Conservation (phyloP, 768 basidiomycete species). For the Pleurotus salmoneostramineus region DNA sequence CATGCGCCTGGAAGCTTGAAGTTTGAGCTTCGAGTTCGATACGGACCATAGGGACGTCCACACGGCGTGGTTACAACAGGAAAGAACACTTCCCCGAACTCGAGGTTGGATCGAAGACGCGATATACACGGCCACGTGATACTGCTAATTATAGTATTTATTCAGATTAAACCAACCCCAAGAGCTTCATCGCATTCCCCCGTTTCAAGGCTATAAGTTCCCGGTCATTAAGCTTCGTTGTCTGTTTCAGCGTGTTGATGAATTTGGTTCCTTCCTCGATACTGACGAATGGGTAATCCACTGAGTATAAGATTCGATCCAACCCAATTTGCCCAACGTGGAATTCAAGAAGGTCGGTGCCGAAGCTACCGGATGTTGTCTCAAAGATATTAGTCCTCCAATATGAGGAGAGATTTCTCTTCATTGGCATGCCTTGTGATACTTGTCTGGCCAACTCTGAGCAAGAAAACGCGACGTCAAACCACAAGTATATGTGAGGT, state of each 20-base stretch:
- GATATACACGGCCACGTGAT: too few relatives aligned
- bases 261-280: conserved; percentile 1
- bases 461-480: background rate
- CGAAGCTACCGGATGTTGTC: conserved; percentile 38
- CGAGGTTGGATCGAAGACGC: too few relatives aligned
- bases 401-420: conserved; percentile 31
- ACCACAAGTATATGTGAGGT: background rate
- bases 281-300: conserved; percentile 30
- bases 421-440: conserved; percentile 30
- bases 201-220: conserved; percentile 3
- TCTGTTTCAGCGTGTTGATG: background rate
- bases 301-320: conserved; percentile 36
- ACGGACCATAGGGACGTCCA: too few relatives aligned
- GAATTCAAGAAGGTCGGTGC: conserved; percentile 33
- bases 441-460: conserved; percentile 27
- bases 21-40: too few relatives aligned
- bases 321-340: conserved; percentile 35
- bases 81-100: too few relatives aligned
- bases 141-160: too few relatives aligned
- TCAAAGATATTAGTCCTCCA: conserved; percentile 35
- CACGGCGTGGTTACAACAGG: too few relatives aligned
- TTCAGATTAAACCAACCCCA: background rate
- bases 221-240: background rate
- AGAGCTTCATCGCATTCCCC: conserved; percentile 1
- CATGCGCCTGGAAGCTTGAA: too few relatives aligned